phyloP scores from a whole-genome alignment of 106 monocot species.

The Apostasia ramifera region DNA sequence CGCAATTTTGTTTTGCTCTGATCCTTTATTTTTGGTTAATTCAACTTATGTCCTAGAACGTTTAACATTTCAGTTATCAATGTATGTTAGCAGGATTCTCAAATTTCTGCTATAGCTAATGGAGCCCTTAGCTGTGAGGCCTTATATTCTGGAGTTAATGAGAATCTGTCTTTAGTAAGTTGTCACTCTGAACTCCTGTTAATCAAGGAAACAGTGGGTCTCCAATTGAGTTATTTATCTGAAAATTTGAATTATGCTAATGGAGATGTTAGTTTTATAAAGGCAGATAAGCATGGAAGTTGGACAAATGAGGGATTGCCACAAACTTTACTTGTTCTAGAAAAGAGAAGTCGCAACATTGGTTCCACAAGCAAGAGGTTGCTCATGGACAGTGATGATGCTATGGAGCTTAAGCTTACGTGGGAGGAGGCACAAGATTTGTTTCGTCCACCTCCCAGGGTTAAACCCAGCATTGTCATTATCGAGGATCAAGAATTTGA shows the following conservation, averaged over 20 bases:
- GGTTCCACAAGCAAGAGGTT: constrained; percentile 68
- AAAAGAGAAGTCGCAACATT: constrained; percentile 64
- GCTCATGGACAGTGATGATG: constrained; percentile 73
- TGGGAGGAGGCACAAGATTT: constrained; percentile 96
- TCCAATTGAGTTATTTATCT: constrained; percentile 30
- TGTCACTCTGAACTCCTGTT: constrained; percentile 58
- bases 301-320: constrained; percentile 41
- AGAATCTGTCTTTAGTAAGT: constrained; percentile 56
- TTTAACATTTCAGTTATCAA: too few species aligned
- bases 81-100: constrained; percentile 58
- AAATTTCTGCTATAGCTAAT: constrained; percentile 82
- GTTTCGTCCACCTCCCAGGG: constrained; percentile 61
- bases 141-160: constrained; percentile 50
- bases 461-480: constrained; percentile 66
- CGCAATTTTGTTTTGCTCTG: too few species aligned
- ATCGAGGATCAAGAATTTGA: constrained; percentile 92
- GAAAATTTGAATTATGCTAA: constrained; percentile 39
- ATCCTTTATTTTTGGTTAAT: too few species aligned
- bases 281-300: constrained; percentile 33
- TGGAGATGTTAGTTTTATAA: constrained; percentile 37
- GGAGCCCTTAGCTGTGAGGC: constrained; percentile 46
- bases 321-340: constrained; percentile 28
- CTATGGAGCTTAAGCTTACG: constrained; percentile 71
- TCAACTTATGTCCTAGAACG: too few species aligned
- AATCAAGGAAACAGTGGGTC: constrained; percentile 39